Conservation (phyloP, 164 flowering plant species). For the Taxillus chinensis region DNA sequence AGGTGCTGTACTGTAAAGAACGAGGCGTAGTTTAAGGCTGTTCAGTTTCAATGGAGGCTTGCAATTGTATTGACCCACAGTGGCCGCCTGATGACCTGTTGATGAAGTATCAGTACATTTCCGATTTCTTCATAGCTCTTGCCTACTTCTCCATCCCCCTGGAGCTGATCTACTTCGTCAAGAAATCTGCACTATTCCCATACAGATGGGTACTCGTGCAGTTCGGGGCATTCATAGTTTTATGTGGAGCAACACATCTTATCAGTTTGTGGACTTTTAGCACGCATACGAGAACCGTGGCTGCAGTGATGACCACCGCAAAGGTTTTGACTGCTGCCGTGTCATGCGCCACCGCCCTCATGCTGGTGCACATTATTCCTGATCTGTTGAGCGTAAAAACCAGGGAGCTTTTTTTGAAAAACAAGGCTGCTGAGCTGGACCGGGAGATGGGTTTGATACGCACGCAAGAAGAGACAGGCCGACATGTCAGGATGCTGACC, state of each 20-base stretch:
- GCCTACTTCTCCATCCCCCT: slow-evolving; percentile 88
- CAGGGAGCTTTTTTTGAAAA: slow-evolving; percentile 71
- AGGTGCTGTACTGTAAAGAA: slow-evolving; percentile 3
- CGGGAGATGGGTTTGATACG: slow-evolving; percentile 83
- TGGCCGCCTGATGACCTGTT: slow-evolving; percentile 74
- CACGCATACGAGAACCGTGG: slow-evolving; percentile 61
- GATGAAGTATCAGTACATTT: slow-evolving; percentile 78
- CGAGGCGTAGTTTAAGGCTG: not conserved
- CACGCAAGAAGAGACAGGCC: slow-evolving; percentile 80
- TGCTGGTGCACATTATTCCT: slow-evolving; percentile 88
- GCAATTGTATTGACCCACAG: slow-evolving; percentile 77
- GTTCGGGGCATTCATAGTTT: slow-evolving; percentile 91
- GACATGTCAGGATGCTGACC: slow-evolving; percentile 88
- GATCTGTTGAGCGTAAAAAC: slow-evolving; percentile 80
- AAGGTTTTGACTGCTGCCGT: slow-evolving; percentile 71
- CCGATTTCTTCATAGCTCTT: slow-evolving; percentile 85
- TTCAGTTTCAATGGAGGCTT: slow-evolving; percentile 34
- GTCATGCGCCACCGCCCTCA: slow-evolving; percentile 79
- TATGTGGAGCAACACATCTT: slow-evolving; percentile 83
- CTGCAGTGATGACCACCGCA: slow-evolving; percentile 64
- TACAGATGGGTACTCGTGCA: slow-evolving; percentile 92
- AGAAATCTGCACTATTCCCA: slow-evolving; percentile 79
- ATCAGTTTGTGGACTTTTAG: slow-evolving; percentile 81
- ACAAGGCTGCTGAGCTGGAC: slow-evolving; percentile 84
- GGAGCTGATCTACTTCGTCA: slow-evolving; percentile 81